These are phyloP conservation scores for Neobulgaria alba DNA, from an alignment of 2,329 filamentous ascomycete species.

Conservation along the genomic window DNA sequence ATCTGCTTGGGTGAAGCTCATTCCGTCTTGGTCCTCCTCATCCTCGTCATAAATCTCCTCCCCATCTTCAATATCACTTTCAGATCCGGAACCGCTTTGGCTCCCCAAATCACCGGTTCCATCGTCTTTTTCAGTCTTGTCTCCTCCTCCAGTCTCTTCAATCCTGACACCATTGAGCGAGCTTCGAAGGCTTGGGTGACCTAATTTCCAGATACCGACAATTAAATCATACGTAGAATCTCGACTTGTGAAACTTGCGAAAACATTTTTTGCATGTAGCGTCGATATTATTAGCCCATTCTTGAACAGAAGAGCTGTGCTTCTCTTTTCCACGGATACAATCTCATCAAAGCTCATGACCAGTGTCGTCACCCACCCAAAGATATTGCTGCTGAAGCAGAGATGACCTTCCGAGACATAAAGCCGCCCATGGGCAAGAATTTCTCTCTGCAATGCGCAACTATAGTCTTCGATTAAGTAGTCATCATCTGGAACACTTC, in stretches of 20 bases:
- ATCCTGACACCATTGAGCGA: slow-evolving; percentile 82
- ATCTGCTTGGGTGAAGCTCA: slow-evolving; percentile 43
- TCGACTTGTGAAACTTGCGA: slow-evolving; percentile 88
- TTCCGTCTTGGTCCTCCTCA: slow-evolving; percentile 62
- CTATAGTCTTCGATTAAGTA: slow-evolving; percentile 98
- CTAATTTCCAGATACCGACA: slow-evolving; percentile 97
- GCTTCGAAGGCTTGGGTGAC: slow-evolving; percentile 84
- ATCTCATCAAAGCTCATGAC: slow-evolving; percentile 99
- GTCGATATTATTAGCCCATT: slow-evolving; percentile 97
- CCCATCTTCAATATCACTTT: slow-evolving; percentile 49
- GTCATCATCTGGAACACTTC: slow-evolving; percentile 95
- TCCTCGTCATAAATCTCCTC: slow-evolving; percentile 73
- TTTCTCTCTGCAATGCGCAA: slow-evolving; percentile 90
- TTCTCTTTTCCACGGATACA: slow-evolving; percentile 93
- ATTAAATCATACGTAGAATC: slow-evolving; percentile 96
- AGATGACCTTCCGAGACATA: slow-evolving; percentile 97
- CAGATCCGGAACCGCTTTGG: slow-evolving; percentile 40
- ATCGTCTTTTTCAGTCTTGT: slow-evolving; percentile 83
- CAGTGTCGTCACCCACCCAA: slow-evolving; percentile 94
- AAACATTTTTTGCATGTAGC: slow-evolving; percentile 87
- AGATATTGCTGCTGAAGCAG: slow-evolving; percentile 97
- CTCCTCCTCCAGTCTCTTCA: slow-evolving; percentile 69
- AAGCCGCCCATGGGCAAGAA: slow-evolving; percentile 83
- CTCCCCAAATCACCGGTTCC: slow-evolving; percentile 31
- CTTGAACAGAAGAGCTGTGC: slow-evolving; percentile 88